Conservation (phyloP, 768 basidiomycete species). For the Collybia sp. region DNA sequence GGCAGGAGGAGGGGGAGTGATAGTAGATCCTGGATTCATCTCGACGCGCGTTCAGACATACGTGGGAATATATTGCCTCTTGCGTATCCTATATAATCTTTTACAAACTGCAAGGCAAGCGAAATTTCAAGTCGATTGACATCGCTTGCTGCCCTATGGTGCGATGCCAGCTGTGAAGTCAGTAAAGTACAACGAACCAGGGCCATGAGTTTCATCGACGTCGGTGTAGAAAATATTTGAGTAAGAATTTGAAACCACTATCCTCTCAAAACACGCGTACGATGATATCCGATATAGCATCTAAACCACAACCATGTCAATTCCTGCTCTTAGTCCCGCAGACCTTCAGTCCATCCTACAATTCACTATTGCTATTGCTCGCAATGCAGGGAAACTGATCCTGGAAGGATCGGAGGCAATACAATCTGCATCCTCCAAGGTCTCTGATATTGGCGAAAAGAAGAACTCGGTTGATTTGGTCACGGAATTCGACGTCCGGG, state of each 20-base stretch:
- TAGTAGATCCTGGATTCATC: slow-evolving; percentile 26
- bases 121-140: too few species aligned
- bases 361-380: slow-evolving; percentile 70
- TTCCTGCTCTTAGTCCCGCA: slow-evolving; percentile 31
- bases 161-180: too few species aligned
- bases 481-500: slow-evolving; percentile 89
- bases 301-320: slow-evolving; percentile 24
- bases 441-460: slow-evolving; percentile 70
- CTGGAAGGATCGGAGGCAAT: slow-evolving; percentile 75
- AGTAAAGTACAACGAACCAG: too few species aligned
- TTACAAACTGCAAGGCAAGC: too few species aligned
- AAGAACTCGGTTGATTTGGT: slow-evolving; percentile 94
- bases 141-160: too few species aligned
- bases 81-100: too few species aligned
- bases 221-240: too few species aligned
- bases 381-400: slow-evolving; percentile 71
- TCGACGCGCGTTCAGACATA: slow-evolving; percentile 40
- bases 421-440: slow-evolving; percentile 35
- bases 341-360: slow-evolving; percentile 59
- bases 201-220: too few species aligned
- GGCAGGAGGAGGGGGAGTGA: slow-evolving; percentile 16
- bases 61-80: slow-evolving; percentile 29
- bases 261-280: too few species aligned
- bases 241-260: too few species aligned
- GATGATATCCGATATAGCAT: too few species aligned